Evolutionary conservation across 2,329 filamentous ascomycete genomes (phyloP).

Genomic region (Myriosclerotinia scirpicola): DNA sequence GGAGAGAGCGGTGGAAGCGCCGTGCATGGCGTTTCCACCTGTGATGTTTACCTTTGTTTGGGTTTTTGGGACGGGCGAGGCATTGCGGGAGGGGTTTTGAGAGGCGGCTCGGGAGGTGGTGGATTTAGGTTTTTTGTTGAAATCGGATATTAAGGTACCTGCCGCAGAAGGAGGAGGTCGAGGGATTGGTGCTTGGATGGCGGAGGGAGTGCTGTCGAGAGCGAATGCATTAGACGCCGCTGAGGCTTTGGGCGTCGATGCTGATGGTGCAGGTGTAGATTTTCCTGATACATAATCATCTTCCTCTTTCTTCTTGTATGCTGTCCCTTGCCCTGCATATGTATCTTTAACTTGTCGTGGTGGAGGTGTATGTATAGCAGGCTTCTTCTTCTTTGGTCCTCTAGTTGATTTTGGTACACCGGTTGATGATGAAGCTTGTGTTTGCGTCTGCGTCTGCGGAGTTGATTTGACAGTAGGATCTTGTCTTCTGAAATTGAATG

Average conservation of each 20-base stretch:
- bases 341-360: constrained; percentile 63
- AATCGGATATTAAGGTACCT: constrained; percentile 80
- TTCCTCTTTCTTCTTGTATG: constrained; percentile 71
- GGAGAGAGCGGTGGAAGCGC: constrained; percentile 70
- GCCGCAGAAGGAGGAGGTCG: constrained; percentile 57
- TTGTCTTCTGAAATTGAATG: constrained; percentile 67
- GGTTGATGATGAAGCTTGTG: constrained; percentile 17
- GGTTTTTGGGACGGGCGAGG: constrained; percentile 46
- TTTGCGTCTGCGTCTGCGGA: constrained; percentile 22
- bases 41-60: constrained; percentile 74
- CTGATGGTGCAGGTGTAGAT: constrained; percentile 42
- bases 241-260: constrained; percentile 42
- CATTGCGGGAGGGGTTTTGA: constrained; percentile 48
- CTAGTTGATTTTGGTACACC: constrained; percentile 52
- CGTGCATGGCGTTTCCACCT: constrained; percentile 79
- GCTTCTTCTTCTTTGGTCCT: constrained; percentile 57
- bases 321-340: constrained; percentile 58
- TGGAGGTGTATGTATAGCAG: constrained; percentile 61
- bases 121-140: constrained; percentile 56
- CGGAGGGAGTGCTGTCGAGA: constrained; percentile 51
- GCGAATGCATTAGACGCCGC: constrained; percentile 39
- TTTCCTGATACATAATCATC: constrained; percentile 69
- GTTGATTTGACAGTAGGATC: constrained; percentile 41
- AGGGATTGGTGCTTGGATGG: constrained; percentile 48
- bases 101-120: constrained; percentile 49